Percentiles rank a stretch among this genome's conserved stretches.
Evolutionary conservation across 495 filamentous ascomycete genomes (phyloP).

Genomic region (Stereocaulon alpinum): DNA sequence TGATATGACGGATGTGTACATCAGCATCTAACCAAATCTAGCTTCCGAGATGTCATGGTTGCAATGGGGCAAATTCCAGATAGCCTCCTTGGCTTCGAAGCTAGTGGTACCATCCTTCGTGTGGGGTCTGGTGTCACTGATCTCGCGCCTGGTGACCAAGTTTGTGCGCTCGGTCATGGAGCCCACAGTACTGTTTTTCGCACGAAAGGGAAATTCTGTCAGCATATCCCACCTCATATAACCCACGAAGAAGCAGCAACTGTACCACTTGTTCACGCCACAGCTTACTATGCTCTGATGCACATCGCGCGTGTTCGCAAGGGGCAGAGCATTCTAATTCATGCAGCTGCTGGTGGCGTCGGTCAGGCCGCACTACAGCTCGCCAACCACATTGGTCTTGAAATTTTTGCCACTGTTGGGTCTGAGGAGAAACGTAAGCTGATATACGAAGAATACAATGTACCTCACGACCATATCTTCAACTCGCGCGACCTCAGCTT

Average conservation of each 20-base stretch:
- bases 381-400: constrained; percentile 1
- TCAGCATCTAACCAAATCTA: no score
- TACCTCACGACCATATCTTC: constrained; percentile 4
- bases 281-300: constrained; percentile 22
- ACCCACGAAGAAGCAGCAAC: constrained; percentile 23
- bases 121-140: constrained; percentile 28
- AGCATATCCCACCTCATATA: constrained; percentile 23
- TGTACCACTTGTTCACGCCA: constrained; percentile 24
- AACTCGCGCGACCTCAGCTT: constrained; percentile 20
- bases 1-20: no score
- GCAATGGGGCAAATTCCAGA: constrained; percentile 30
- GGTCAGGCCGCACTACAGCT: constrained; percentile 16
- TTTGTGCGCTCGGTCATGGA: background rate
- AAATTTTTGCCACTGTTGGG: constrained; percentile 14
- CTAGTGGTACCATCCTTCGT: constrained; percentile 41
- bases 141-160: constrained; percentile 9
- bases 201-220: background rate
- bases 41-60: background rate
- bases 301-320: background rate
- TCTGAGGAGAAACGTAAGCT: constrained; percentile 3
- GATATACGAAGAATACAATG: constrained; percentile 4
- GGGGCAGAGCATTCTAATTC: constrained; percentile 8
- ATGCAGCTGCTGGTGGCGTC: constrained; percentile 13
- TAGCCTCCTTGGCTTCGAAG: constrained; percentile 39
- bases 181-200: no score